Conservation (phyloP, 2,329 filamentous ascomycete genomes). For the Fusarium illudens region DNA sequence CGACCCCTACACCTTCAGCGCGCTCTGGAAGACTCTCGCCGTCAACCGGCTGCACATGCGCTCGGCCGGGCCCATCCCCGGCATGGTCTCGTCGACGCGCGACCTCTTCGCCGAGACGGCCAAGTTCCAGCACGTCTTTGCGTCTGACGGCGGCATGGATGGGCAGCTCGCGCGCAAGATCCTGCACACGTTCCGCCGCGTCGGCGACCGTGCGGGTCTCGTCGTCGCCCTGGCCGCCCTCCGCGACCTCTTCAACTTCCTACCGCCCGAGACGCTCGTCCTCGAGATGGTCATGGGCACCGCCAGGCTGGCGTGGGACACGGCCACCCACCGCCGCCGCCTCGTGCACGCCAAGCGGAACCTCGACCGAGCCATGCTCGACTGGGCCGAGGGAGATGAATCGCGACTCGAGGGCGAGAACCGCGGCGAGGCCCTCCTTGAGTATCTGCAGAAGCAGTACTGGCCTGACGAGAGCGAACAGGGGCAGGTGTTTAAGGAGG, state of each 20-base stretch:
- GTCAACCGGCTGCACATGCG: constrained; percentile 58
- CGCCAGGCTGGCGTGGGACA: constrained; percentile 55
- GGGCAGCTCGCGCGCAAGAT: constrained; percentile 59
- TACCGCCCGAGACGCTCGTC: constrained; percentile 55
- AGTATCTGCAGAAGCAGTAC: constrained; percentile 53
- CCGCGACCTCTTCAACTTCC: constrained; percentile 54
- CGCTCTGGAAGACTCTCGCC: constrained; percentile 69
- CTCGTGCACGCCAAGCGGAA: constrained; percentile 54
- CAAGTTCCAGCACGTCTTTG: constrained; percentile 57
- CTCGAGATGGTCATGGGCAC: constrained; percentile 58
- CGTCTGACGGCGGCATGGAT: constrained; percentile 52
- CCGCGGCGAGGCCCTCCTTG: constrained; percentile 52
- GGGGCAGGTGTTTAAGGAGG: constrained; percentile 44
- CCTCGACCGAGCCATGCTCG: constrained; percentile 51
- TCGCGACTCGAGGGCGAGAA: constrained; percentile 48
- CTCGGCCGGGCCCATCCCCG: constrained; percentile 39
- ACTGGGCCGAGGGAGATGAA: constrained; percentile 42
- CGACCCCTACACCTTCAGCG: constrained; percentile 74
- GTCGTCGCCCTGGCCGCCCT: constrained; percentile 57
- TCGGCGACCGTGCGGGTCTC: constrained; percentile 55
- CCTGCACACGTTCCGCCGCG: constrained; percentile 59
- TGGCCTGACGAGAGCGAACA: constrained; percentile 43
- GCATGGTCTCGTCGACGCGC: constrained; percentile 50
- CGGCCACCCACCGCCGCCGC: constrained; percentile 50
- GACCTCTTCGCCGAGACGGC: constrained; percentile 59